Evolutionary conservation across 495 filamentous ascomycete genomes (phyloP), one percentile per base, ranked within the genome.

Genomic region (Daldinia caldariorum): DNA sequence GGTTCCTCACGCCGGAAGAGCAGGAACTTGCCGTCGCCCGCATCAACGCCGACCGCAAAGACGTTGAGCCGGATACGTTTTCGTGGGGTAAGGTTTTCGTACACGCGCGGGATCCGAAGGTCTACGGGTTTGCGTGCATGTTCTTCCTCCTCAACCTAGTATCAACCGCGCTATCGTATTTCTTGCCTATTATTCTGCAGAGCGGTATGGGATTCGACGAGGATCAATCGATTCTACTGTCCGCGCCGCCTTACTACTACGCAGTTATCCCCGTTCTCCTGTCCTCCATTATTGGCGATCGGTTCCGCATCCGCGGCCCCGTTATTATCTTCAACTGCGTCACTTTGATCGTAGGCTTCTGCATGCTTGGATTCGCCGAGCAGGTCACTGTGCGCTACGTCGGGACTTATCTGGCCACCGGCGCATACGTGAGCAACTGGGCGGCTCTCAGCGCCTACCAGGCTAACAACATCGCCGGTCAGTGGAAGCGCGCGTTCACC

Each of bases 391-490:
- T 90, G 10, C 85, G 91, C 20, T 94, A 93, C 70, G 80, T 92
- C 20, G 91, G 91, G 2, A 89, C 89, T 0, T 93, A 88, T 74
- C 84, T 94, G 2, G 89, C 91, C 0, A 93, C 91, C 0, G 91
- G 91, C 0, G 90, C 91, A 0, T 94, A 93, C 69, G 84, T 94
- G 4, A 88, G 86, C 3, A 94, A 94, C 66, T 94, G 91, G 91
- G 90, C 91, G 0, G 91, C 90, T 2, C 78, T 94, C 58, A 91
- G 87, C 69, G 87, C 90, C 0, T 94, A 90, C 67, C 88, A 91
- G 70, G 86, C 88, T 3, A 91, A 89, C 71, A 92, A 92, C 72
- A 86, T 92, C 31, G 85, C 73, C 31, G 75, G 85, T 1, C 91
- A 93, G 72, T 94, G 92, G 91, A 93, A 93, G 77, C 83, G 91